Base-by-base conservation (phyloP, 148 eudicot genomes). In the Talinum fruticosum region DNA sequence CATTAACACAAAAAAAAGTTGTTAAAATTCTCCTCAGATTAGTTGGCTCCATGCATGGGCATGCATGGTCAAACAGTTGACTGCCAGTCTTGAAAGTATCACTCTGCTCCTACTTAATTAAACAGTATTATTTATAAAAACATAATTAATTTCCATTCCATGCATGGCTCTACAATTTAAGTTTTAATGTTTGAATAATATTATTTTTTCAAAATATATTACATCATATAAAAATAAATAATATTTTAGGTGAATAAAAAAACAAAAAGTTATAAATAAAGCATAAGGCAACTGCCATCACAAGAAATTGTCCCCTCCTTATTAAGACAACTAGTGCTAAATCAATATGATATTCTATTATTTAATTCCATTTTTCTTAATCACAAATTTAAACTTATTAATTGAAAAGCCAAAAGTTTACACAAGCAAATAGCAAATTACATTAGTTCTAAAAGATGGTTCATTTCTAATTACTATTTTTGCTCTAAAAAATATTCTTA, bases 221-320 rank as follows among this genome's bases (percentile, higher is more conserved):
- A 26, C 13, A 74, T 57, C 8, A 10, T 13, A 35, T 49, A 12
- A 26, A n/a, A 41, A 24, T 71, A 65, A 49, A 66, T 66, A 67
- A 79, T 66, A 73, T 59, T 51, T 66, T 18, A 29, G 37, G 68
- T 26, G 74, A 36, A 32, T 15, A 33, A 68, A 62, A 74, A 80
- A 66, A 80, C 67, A 69, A 59, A 80, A 80, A 75, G 26, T 8
- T 0, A 68, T 69, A 68, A 75, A 80, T 67, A 67, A 80, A 80
- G 41, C 44, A 69, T 66, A 68, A 80, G 78, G 68, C 81, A 79
- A 75, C 73, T 75, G 85, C 79, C 36, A 79, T 79, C 79, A 75
- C 82, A 79, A 75, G 82, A 79, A 75, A 79, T 47, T 83, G 82
- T 83, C 53, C 75, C 79, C 82, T 72, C 53, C 29, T 71, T 49